Evolutionary conservation across 441 rosid species (phyloP).

Genomic region (Gossypium gossypioides): DNA sequence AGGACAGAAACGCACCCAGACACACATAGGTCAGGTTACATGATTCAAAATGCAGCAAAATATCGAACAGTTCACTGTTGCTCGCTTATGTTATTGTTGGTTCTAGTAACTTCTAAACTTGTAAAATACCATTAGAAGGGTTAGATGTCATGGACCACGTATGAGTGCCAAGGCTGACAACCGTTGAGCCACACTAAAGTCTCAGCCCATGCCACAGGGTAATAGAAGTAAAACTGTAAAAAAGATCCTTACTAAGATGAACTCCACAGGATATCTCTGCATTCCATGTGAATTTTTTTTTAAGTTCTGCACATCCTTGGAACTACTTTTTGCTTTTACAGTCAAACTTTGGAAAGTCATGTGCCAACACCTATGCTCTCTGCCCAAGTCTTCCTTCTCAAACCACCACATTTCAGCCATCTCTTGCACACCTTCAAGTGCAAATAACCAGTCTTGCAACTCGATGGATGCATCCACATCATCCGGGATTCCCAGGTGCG

Average conservation of each 20-base stretch:
- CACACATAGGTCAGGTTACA: neutral
- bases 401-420: constrained; percentile 48
- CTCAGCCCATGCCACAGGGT: no score
- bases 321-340: constrained; percentile 56
- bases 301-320: constrained; percentile 29
- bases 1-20: neutral
- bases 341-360: constrained; percentile 54
- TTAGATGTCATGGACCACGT: neutral
- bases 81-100: neutral
- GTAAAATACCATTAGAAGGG: neutral
- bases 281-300: constrained; percentile 28
- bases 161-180: no score
- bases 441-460: constrained; percentile 88
- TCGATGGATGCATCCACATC: constrained; percentile 73
- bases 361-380: constrained; percentile 96
- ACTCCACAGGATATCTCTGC: constrained; percentile 58
- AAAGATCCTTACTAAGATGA: constrained; percentile 47
- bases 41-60: neutral
- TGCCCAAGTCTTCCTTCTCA: constrained; percentile 31
- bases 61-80: neutral
- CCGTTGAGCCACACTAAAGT: no score
- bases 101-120: neutral
- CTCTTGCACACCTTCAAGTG: constrained; percentile 79
- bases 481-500: constrained; percentile 66
- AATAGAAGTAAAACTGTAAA: neutral